These are phyloP conservation scores for Hymenoscyphus albidus DNA, from an alignment of 2,329 filamentous ascomycete species.

Conservation along the genomic window DNA sequence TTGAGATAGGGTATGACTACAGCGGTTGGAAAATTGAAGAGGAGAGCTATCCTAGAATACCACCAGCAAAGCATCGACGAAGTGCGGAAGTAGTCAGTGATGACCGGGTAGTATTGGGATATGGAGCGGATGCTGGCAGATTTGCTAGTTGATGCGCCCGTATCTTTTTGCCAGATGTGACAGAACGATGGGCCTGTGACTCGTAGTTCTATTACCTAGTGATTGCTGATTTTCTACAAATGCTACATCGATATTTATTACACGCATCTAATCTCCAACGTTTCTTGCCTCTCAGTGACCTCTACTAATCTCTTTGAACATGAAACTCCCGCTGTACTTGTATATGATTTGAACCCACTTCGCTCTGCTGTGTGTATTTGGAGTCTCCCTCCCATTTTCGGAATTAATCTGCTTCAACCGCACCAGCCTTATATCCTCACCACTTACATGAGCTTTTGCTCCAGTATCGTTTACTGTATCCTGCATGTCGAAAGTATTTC, in stretches of 20 bases:
- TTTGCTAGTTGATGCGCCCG: too few species aligned
- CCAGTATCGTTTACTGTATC: conserved; percentile 1
- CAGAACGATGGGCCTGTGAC: not conserved
- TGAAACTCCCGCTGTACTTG: not conserved
- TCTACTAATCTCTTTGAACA: conserved; percentile 3
- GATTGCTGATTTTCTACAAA: not conserved
- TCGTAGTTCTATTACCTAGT: not conserved
- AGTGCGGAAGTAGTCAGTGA: not conserved
- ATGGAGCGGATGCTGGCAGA: too few species aligned
- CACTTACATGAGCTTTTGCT: not conserved
- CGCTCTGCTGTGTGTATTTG: not conserved
- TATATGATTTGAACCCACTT: conserved; percentile 7
- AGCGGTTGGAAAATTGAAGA: conserved; percentile 20
- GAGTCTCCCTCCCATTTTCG: conserved; percentile 1
- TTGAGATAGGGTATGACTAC: conserved; percentile 18
- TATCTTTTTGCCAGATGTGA: not conserved
- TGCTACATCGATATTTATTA: not conserved
- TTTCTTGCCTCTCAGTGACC: not conserved
- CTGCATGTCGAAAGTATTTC: conserved; percentile 6
- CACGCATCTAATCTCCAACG: not conserved
- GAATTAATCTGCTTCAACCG: not conserved
- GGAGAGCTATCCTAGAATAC: conserved; percentile 15
- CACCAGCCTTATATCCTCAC: conserved; percentile 2
- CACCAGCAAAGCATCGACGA: conserved; percentile 17
- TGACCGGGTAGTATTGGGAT: not conserved